Evolutionary conservation across 2,329 filamentous ascomycete species (phyloP).

Genomic region (Cadophora sp.): DNA sequence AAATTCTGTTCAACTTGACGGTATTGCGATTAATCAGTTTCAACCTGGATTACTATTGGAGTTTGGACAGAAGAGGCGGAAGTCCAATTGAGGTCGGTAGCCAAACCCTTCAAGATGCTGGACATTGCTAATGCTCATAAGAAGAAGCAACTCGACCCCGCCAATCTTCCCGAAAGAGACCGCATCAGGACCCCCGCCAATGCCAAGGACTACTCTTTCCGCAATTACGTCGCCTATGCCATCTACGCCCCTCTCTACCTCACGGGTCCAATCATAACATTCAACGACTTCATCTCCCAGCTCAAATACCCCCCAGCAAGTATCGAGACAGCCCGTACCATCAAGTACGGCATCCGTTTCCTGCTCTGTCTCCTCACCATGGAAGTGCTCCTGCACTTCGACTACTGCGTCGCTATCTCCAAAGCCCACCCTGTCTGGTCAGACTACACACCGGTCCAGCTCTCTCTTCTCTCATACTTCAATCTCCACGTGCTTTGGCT

Average conservation of each 20-base stretch:
- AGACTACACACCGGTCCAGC: conserved; percentile 83
- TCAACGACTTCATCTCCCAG: conserved; percentile 97
- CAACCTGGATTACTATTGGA: conserved; percentile 98
- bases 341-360: conserved; percentile 86
- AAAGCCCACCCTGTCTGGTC: conserved; percentile 81
- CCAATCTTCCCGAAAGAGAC: conserved; percentile 86
- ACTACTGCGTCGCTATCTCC: conserved; percentile 93
- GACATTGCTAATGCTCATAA: conserved; percentile 70
- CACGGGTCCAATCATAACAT: conserved; percentile 91
- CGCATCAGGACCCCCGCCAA: conserved; percentile 79
- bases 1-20: conserved; percentile 97
- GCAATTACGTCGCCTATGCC: conserved; percentile 87
- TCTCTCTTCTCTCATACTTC: conserved; percentile 91
- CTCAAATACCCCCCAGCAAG: conserved; percentile 74
- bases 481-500: conserved; percentile 98
- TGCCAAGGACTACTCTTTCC: conserved; percentile 74
- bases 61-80: conserved; percentile 64
- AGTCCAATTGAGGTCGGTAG: conserved; percentile 81
- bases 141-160: conserved; percentile 96
- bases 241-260: conserved; percentile 95
- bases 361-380: conserved; percentile 80
- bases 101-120: neutral
- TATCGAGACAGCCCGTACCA: conserved; percentile 72
- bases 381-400: conserved; percentile 89
- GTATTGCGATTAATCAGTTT: conserved; percentile 93